A percentile compares a stretch with the other conserved stretches of the same genome.
phyloP scores from a whole-genome alignment of 2,329 filamentous ascomycete species.

The Ophioceras dolichostomum region DNA sequence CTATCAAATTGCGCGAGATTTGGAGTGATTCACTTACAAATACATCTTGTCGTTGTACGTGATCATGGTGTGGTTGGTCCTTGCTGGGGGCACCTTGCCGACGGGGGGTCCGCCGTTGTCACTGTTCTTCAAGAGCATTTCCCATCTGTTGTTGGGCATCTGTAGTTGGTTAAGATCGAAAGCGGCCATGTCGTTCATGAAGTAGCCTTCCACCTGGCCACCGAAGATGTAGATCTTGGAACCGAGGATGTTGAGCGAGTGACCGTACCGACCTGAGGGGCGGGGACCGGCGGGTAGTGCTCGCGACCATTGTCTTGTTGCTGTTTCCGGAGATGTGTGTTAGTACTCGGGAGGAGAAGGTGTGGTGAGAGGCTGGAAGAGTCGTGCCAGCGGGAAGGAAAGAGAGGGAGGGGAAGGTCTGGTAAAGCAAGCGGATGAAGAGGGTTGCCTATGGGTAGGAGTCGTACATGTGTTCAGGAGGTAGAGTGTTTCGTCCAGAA shows the following conservation, averaged over 20 bases:
- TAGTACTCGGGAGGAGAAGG: too few relatives aligned
- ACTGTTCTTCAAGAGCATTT: slow-evolving; percentile 71
- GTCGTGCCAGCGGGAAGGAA: too few relatives aligned
- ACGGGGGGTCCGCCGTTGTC: slow-evolving; percentile 46
- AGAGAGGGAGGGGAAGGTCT: not conserved
- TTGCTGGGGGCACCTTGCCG: slow-evolving; percentile 66
- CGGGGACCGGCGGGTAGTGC: slow-evolving; percentile 77
- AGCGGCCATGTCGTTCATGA: slow-evolving; percentile 93
- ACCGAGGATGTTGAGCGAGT: slow-evolving; percentile 90
- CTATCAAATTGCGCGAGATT: slow-evolving; percentile 11
- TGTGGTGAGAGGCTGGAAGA: too few relatives aligned
- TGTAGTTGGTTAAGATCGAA: slow-evolving; percentile 95
- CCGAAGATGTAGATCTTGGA: slow-evolving; percentile 98
- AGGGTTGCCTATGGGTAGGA: too few relatives aligned
- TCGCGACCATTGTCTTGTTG: slow-evolving; percentile 95
- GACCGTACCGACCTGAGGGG: slow-evolving; percentile 85
- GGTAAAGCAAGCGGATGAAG: too few relatives aligned
- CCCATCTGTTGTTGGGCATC: slow-evolving; percentile 84
- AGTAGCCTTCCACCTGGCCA: slow-evolving; percentile 91
- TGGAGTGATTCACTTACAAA: too few relatives aligned
- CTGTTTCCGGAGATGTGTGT: too few relatives aligned
- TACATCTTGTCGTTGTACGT: slow-evolving; percentile 91
- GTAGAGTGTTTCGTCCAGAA: slow-evolving; percentile 90
- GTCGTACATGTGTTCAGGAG: slow-evolving; percentile 92
- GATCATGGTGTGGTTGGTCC: slow-evolving; percentile 90